Evolutionary conservation across 768 basidiomycete species (phyloP).

Genomic region (Termitomyces sp.): DNA sequence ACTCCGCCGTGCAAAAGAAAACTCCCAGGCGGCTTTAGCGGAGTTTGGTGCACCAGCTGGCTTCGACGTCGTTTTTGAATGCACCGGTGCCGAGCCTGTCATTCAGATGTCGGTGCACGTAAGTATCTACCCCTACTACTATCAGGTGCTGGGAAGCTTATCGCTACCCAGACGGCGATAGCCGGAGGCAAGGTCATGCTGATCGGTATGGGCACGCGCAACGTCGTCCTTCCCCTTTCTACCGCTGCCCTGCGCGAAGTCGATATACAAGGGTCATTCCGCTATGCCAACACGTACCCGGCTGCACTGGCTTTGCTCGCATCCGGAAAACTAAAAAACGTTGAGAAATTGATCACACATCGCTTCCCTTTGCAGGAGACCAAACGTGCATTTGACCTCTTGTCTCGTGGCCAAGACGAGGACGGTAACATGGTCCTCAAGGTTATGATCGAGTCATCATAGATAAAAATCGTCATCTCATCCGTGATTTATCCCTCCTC

Average conservation of each 20-base stretch:
- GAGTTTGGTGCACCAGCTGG: slow-evolving; percentile 65
- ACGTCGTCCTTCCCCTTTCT: slow-evolving; percentile 77
- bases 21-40: slow-evolving; percentile 42
- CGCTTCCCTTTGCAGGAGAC: slow-evolving; percentile 62
- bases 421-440: slow-evolving; percentile 83
- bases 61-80: slow-evolving; percentile 92
- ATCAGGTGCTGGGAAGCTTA: neutral
- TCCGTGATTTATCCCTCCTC: neutral
- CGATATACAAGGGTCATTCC: slow-evolving; percentile 88
- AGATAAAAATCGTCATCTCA: slow-evolving; percentile 2
- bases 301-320: slow-evolving; percentile 76
- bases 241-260: slow-evolving; percentile 84
- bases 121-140: slow-evolving; percentile 28
- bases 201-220: slow-evolving; percentile 92
- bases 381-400: slow-evolving; percentile 74
- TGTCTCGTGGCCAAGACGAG: slow-evolving; percentile 74
- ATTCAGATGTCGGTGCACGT: slow-evolving; percentile 91
- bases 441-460: slow-evolving; percentile 65
- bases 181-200: slow-evolving; percentile 89
- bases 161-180: slow-evolving; percentile 55
- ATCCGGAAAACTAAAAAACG: slow-evolving; percentile 56
- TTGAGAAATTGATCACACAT: slow-evolving; percentile 77
- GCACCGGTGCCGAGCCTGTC: slow-evolving; percentile 88
- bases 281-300: slow-evolving; percentile 87
- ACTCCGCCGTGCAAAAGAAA: slow-evolving; percentile 57